Percentiles rank a stretch among this genome's conserved stretches.
Evolutionary conservation across 1,284 basidiomycete species (phyloP).

Genomic region (Leucoagaricus sp.): DNA sequence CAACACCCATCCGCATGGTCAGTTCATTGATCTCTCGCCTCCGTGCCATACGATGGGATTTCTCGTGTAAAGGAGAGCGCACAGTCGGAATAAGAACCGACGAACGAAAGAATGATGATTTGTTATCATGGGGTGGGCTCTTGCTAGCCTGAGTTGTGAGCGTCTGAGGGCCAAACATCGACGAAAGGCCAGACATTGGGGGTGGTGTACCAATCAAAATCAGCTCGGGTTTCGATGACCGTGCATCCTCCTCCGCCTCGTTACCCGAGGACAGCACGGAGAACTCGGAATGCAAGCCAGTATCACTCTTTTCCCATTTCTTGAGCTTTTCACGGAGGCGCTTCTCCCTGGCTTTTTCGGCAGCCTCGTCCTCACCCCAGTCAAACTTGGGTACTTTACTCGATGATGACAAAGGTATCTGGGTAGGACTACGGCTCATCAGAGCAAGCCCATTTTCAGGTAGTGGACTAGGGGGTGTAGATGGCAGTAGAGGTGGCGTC

Average conservation of each 20-base stretch:
- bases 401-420: conserved; percentile 14
- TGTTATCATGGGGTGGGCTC: conserved; percentile 25
- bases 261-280: conserved; percentile 45
- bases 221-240: conserved; percentile 44
- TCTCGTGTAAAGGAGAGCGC: conserved; percentile 60
- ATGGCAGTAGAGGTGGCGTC: conserved; percentile 67
- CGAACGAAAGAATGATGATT: conserved; percentile 64
- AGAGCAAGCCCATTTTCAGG: conserved; percentile 41
- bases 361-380: conserved; percentile 64
- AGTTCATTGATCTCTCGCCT: conserved; percentile 78
- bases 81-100: conserved; percentile 69
- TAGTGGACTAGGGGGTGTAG: conserved; percentile 32
- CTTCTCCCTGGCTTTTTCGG: conserved; percentile 66
- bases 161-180: conserved; percentile 21
- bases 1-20: conserved; percentile 77
- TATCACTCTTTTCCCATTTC: conserved; percentile 69
- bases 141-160: conserved; percentile 15
- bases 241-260: conserved; percentile 38
- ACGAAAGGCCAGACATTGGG: conserved; percentile 28
- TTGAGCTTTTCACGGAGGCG: conserved; percentile 66
- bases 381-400: conserved; percentile 39
- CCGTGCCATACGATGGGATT: conserved; percentile 55
- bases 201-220: conserved; percentile 49
- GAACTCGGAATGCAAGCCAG: conserved; percentile 57
- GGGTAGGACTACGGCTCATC: conserved; percentile 34